Evolutionary conservation across 2,329 filamentous ascomycete genomes (phyloP).

Genomic region (Exserohilum rostratum): DNA sequence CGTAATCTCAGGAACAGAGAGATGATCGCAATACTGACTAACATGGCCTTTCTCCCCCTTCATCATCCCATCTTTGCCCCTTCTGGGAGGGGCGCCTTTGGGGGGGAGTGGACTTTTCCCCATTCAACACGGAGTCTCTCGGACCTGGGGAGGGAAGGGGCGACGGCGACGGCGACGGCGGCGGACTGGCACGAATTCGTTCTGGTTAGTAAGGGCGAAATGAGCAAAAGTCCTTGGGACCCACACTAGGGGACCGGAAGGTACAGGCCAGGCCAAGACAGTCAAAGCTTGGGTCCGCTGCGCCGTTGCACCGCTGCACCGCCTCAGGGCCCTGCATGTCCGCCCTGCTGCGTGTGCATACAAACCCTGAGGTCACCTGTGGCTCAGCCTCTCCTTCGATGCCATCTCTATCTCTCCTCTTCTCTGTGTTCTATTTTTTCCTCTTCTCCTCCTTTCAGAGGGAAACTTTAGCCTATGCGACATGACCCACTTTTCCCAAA

Average conservation of each 20-base stretch:
- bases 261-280: slow-evolving; percentile 5
- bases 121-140: too few relatives aligned
- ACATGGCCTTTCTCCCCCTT: too few relatives aligned
- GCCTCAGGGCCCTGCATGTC: slow-evolving; percentile 21
- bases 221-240: not conserved
- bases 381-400: slow-evolving; percentile 2
- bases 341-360: not conserved
- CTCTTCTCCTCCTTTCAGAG: not conserved
- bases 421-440: slow-evolving; percentile 3
- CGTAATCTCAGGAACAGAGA: not conserved
- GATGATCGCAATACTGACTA: slow-evolving; percentile 2
- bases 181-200: too few relatives aligned
- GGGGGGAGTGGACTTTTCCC: too few relatives aligned
- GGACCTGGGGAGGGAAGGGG: too few relatives aligned
- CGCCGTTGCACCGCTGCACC: not conserved
- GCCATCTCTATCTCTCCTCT: not conserved
- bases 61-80: too few relatives aligned
- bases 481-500: not conserved
- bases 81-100: too few relatives aligned
- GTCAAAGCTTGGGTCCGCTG: not conserved
- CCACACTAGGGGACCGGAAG: too few relatives aligned
- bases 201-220: too few relatives aligned
- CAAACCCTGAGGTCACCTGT: slow-evolving; percentile 3
- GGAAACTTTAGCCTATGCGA: slow-evolving; percentile 7
- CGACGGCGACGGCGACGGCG: too few relatives aligned